phyloP scores from a whole-genome alignment of 495 filamentous ascomycete species.

The Podospora pseudocomata region DNA sequence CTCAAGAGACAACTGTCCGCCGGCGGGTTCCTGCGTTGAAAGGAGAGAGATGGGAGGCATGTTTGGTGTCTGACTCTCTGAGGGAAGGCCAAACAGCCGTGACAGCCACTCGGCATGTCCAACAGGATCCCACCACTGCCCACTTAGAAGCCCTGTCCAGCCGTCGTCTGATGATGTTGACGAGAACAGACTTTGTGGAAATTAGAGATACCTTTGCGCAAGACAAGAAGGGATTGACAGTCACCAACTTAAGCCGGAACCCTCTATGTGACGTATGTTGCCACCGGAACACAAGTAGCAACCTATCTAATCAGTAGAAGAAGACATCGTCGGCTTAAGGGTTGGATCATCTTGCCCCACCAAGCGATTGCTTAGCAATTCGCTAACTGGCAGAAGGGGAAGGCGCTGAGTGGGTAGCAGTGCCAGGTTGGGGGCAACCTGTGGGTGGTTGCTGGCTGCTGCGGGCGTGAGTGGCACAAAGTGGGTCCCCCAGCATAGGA shows the following conservation, averaged over 20 bases:
- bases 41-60: background rate
- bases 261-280: background rate
- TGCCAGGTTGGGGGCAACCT: background rate
- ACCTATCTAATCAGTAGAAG: background rate
- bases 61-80: background rate
- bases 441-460: background rate
- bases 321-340: background rate
- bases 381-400: slow-evolving; percentile 1
- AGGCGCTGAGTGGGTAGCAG: slow-evolving; percentile 14
- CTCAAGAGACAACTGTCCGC: background rate
- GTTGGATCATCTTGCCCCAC: slow-evolving; percentile 6
- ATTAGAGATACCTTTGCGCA: background rate
- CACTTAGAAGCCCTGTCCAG: no score
- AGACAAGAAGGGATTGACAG: background rate
- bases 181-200: background rate
- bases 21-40: slow-evolving; percentile 3
- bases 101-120: background rate
- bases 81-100: background rate
- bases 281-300: slow-evolving; percentile 5
- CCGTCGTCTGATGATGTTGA: background rate
- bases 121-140: background rate
- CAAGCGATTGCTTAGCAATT: slow-evolving; percentile 8
- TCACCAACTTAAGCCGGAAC: background rate
- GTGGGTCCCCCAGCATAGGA: slow-evolving; percentile 25
- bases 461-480: slow-evolving; percentile 8